Evolutionary conservation across 495 filamentous ascomycete species (phyloP), one percentile per base, ranked within the genome.

Genomic region (Hypoxylon fuscum): DNA sequence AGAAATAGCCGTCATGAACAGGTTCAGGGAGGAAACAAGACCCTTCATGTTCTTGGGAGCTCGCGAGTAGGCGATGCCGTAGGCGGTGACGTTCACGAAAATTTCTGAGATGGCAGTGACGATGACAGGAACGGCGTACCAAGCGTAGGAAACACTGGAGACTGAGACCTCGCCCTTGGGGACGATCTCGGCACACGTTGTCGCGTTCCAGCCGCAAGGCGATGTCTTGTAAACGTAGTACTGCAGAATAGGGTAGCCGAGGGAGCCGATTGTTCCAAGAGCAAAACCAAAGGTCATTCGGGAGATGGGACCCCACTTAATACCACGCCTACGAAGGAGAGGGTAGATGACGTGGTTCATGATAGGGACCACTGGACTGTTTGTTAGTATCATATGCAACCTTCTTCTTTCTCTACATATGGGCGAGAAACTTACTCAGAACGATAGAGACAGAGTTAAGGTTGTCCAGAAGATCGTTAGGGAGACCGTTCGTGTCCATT

Each of bases 241-340:
- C 72, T 92, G 89, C 25, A 92, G 81, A 37, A 92, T 77, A 22
- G 88, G 82, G 44, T 85, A 87, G 59, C 74, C 83, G 2, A 81
- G 64, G 37, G 90, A 89, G 38, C 86, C 83, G 22, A 87, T 58
- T 2, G 84, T 80, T 51, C 83, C 87, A 31, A 91, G 73, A 31
- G 86, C 72, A 79, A 93, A 91, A 3, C 90, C 90, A 14, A 85
- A 78, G 6, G 86, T 82, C 70, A 94, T 94, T 61, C 89, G 85
- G 32, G 83, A 83, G 71, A 93, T 89, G 35, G 89, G 84, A 48
- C 78, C 82, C 76, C 87, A 90, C 32, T 78, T 76, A 71, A 92
- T 90, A 50, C 79, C 81, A 22, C 77, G 64, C 44, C 76, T 81
- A 35, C 87, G 87, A 43, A 93, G 80, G 18, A 81, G 34, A 0